Percentiles rank a stretch among this genome's conserved stretches.
phyloP scores from a whole-genome alignment of 2,329 filamentous ascomycete species.

The Fonsecaea nubica region DNA sequence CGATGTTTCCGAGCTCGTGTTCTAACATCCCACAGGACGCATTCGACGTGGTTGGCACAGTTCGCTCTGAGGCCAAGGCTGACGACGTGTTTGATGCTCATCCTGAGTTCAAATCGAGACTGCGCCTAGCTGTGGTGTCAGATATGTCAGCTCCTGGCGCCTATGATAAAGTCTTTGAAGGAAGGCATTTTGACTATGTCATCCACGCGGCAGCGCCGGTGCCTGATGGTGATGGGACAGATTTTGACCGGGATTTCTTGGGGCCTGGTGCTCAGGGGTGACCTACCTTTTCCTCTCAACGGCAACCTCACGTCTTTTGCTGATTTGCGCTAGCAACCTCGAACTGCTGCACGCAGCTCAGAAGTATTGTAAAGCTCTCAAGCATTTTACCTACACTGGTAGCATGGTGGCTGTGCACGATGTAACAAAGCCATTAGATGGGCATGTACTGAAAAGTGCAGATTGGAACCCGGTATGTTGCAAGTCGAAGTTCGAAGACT shows the following conservation, averaged over 20 bases:
- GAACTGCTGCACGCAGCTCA: constrained; percentile 11
- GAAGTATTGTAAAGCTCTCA: constrained; percentile 9
- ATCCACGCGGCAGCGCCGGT: constrained; percentile 23
- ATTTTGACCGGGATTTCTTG: constrained; percentile 24
- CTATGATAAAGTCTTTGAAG: constrained; percentile 14
- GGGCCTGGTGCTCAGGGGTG: constrained; percentile 21
- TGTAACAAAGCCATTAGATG: constrained; percentile 7
- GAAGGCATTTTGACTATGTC: constrained; percentile 17
- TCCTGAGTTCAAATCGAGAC: constrained; percentile 12
- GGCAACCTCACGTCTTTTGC: neutral
- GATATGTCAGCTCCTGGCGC: constrained; percentile 15
- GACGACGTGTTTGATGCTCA: constrained; percentile 20
- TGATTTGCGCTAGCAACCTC: constrained; percentile 8
- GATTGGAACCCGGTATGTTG: constrained; percentile 19
- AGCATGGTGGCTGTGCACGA: constrained; percentile 16
- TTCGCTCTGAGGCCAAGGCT: constrained; percentile 18
- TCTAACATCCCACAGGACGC: constrained; percentile 9
- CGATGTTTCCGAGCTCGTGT: too few species aligned
- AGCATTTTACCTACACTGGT: constrained; percentile 17
- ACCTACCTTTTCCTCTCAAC: neutral
- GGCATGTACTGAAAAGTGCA: constrained; percentile 6
- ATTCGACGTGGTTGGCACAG: constrained; percentile 18
- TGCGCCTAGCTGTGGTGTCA: constrained; percentile 15
- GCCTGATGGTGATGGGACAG: constrained; percentile 17
- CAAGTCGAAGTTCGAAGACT: neutral